These are phyloP conservation scores for Salix caprea DNA, from an alignment of 345 rosid genomes.

Conservation along the genomic window DNA sequence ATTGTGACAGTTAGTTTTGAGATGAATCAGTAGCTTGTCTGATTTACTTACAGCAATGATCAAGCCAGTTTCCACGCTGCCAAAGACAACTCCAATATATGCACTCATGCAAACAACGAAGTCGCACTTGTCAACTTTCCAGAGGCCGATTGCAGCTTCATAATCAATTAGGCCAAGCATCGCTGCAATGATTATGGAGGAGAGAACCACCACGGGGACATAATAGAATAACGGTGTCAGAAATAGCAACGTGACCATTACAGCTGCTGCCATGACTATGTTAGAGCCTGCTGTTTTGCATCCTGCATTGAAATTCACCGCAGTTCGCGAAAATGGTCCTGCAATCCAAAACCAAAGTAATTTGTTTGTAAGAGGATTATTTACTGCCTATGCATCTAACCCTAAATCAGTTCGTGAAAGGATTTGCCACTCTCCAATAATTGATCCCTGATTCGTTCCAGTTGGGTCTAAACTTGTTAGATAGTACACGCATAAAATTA, in stretches of 20 bases:
- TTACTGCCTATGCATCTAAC: too few relatives aligned
- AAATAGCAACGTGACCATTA: constrained; percentile 19
- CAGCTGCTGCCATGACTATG: constrained; percentile 32
- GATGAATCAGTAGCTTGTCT: neutral
- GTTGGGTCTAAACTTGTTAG: neutral
- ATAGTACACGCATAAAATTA: too few relatives aligned
- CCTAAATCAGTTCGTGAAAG: neutral
- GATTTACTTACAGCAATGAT: constrained; percentile 19
- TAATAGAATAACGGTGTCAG: constrained; percentile 28
- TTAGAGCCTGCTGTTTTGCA: constrained; percentile 30
- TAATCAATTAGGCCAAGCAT: constrained; percentile 32
- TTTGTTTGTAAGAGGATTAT: neutral
- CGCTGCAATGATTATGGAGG: constrained; percentile 31
- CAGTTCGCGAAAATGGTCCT: constrained; percentile 34
- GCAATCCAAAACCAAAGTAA: neutral
- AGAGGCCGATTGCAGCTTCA: constrained; percentile 23
- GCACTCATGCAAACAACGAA: constrained; percentile 25
- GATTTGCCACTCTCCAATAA: neutral
- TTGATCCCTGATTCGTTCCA: neutral
- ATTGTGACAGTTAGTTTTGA: neutral
- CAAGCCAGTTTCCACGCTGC: constrained; percentile 24
- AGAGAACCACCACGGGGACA: constrained; percentile 29
- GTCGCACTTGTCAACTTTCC: constrained; percentile 42
- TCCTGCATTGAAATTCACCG: constrained; percentile 41
- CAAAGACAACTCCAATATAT: constrained; percentile 29